Base-by-base conservation (phyloP, 2,329 filamentous ascomycete genomes). In the Exophiala viscosa region DNA sequence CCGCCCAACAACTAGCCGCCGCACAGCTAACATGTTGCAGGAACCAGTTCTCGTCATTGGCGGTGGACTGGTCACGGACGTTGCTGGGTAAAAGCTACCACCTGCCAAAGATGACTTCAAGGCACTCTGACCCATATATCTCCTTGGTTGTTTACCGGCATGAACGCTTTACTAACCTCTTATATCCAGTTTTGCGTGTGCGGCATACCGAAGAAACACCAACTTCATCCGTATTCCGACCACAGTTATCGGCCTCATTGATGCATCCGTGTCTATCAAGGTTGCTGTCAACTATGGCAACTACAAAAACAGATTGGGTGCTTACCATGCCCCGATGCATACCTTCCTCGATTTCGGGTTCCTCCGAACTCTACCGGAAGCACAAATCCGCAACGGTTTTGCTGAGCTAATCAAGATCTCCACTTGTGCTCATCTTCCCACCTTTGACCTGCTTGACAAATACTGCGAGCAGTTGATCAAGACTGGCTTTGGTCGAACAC, bases 401-500 rank as follows among this genome's bases (percentile, higher is more conserved):
- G 85, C 85, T 15, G 86, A 88, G 71, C 67, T 88, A 59, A 87
- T 88, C 73, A 88, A 88, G 73, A 88, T 88, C 60, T 86, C 84
- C 0, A 85, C 83, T 1, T 88, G 85, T 64, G 82, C 83, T 11
- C 83, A 88, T 65, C 70, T 80, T 17, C 70, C 76, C 14, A 87
- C 85, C 0, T 87, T 87, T 63, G 75, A 87, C 55, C 67, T 87
- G 40, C 75, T 88, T 5, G 84, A 88, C 67, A 77, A 82, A 62
- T 84, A 82, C 69, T 87, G 84, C 62, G 85, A 87, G 73, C 71
- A 83, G 61, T 68, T 88, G 15, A 87, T 88, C 60, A 68, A 73
- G 15, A 81, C 81, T 2, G 80, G 78, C 2, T 88, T 88, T 59
- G 85, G 84, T 4, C 80, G 84, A 33, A 71, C 75, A 7, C 79